Percentiles rank a stretch among this genome's conserved stretches.
phyloP scores from a whole-genome alignment of 148 eudicot genomes.

The Chenopodium suecicum region DNA sequence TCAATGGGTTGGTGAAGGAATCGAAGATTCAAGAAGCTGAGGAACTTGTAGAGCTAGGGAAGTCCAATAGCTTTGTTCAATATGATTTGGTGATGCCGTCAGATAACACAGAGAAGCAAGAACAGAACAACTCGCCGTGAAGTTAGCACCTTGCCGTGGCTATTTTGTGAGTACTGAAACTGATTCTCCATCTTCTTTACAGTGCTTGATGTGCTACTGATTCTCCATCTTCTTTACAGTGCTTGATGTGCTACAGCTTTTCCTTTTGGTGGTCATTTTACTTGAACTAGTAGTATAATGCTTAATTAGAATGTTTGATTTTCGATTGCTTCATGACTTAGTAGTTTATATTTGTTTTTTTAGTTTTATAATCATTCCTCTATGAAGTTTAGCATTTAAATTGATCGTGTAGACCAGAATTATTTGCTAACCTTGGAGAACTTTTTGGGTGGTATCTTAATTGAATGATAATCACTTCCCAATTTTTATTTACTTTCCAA shows the following conservation, averaged over 20 bases:
- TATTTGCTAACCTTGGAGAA: no score
- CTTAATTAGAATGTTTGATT: neutral
- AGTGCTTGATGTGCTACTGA: neutral
- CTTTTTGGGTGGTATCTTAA: neutral
- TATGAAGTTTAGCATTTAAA: neutral
- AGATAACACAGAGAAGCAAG: neutral
- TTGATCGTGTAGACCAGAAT: no score
- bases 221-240: neutral
- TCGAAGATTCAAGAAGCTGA: conserved; percentile 15
- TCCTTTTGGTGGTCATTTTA: neutral
- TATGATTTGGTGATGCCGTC: conserved; percentile 20
- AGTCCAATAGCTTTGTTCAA: conserved; percentile 11
- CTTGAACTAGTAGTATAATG: neutral
- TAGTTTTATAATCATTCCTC: neutral
- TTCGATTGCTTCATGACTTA: neutral
- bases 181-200: neutral
- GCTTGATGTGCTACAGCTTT: neutral
- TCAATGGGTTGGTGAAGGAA: conserved; percentile 15
- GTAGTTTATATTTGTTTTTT: neutral
- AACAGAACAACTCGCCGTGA: neutral
- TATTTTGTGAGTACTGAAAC: conserved; percentile 2
- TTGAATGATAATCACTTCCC: neutral
- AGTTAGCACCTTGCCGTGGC: neutral
- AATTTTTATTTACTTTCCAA: no score
- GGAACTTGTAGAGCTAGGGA: conserved; percentile 26